A percentile compares a stretch with the other conserved stretches of the same genome.
These are phyloP conservation scores for Blastomyces percursus DNA, from an alignment of 2,329 filamentous ascomycete genomes.

Conservation along the genomic window DNA sequence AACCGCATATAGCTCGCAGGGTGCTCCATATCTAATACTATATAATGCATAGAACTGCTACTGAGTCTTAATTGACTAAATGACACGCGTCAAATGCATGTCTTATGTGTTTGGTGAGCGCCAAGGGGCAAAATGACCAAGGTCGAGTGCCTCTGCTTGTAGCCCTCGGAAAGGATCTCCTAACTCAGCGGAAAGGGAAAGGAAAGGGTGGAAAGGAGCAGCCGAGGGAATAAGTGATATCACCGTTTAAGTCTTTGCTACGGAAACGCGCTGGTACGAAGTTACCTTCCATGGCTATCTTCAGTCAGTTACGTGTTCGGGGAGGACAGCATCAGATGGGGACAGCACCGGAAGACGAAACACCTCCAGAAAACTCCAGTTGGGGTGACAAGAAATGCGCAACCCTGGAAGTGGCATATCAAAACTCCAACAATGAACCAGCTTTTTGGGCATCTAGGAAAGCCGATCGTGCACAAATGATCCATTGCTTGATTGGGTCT, in stretches of 20 bases:
- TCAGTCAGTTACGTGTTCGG: background rate
- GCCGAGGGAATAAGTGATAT: background rate
- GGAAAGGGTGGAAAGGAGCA: background rate
- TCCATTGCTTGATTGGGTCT: background rate
- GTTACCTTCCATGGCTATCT: background rate
- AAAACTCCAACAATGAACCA: background rate
- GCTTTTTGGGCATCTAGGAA: background rate
- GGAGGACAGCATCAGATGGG: background rate
- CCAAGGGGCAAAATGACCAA: background rate
- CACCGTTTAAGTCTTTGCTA: background rate
- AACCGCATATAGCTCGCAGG: too few relatives aligned
- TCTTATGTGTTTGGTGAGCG: background rate
- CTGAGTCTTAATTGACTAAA: background rate
- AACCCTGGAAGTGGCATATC: background rate
- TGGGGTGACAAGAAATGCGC: background rate
- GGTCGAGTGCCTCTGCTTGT: background rate
- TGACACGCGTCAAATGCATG: background rate
- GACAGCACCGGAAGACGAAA: background rate
- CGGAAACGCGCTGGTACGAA: background rate
- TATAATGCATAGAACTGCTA: background rate
- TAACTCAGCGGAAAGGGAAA: background rate
- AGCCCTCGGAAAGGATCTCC: background rate
- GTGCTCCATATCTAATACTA: background rate
- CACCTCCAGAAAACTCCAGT: too few relatives aligned
- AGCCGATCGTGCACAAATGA: background rate